phyloP scores from a whole-genome alignment of 2,329 filamentous ascomycete species.

The Diaporthe vexans region DNA sequence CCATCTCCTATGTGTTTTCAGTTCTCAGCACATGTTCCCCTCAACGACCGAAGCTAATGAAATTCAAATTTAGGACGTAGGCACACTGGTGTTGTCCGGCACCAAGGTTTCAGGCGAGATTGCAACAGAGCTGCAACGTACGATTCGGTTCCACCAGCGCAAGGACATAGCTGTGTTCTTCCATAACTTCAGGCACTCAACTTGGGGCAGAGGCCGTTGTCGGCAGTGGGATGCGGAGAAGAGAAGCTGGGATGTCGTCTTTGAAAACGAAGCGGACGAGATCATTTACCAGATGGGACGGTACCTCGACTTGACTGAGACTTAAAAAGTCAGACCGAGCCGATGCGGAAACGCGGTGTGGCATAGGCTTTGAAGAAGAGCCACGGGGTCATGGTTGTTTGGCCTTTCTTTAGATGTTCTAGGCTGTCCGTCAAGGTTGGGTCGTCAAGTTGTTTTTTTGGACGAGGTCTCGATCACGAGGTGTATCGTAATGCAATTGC shows the following conservation, averaged over 20 bases:
- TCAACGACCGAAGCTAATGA: too few species aligned
- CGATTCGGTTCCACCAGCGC: background rate
- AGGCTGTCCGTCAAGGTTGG: too few species aligned
- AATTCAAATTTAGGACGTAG: background rate
- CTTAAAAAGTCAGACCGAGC: background rate
- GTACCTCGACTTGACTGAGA: background rate
- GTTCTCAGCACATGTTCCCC: too few species aligned
- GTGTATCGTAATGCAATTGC: too few species aligned
- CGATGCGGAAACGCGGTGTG: background rate
- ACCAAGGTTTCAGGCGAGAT: background rate
- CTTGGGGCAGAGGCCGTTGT: background rate
- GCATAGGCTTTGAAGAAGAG: background rate
- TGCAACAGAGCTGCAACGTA: background rate
- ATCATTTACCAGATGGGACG: conserved; percentile 5
- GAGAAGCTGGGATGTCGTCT: background rate
- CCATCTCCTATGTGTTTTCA: background rate
- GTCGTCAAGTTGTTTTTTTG: too few species aligned
- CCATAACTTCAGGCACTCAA: too few species aligned
- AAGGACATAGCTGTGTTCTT: background rate
- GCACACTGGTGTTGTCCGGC: too few species aligned
- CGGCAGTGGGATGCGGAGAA: background rate
- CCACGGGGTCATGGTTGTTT: background rate
- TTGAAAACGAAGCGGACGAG: background rate
- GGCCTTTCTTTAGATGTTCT: too few species aligned
- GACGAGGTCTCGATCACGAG: too few species aligned